Evolutionary conservation across 2,329 filamentous ascomycete genomes (phyloP).

Genomic region (Ophiostoma himal-ulmi): DNA sequence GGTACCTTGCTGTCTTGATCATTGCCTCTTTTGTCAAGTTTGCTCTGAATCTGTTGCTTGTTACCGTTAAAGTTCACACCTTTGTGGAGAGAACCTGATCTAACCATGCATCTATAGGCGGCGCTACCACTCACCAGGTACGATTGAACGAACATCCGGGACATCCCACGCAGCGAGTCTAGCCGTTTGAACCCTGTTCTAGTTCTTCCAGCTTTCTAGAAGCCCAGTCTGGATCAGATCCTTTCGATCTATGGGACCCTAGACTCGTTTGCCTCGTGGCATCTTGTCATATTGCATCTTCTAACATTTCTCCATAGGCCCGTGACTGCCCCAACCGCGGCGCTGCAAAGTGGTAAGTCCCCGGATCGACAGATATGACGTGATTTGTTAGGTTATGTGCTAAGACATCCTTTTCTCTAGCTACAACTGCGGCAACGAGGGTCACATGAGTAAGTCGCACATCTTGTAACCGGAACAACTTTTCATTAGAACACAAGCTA

Average conservation of each 20-base stretch:
- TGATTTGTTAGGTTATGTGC: not conserved
- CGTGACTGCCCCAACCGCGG: constrained; percentile 82
- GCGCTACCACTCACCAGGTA: constrained; percentile 71
- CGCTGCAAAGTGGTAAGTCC: constrained; percentile 69
- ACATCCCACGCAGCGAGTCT: constrained; percentile 21
- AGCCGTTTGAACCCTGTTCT: not conserved
- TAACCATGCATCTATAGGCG: constrained; percentile 49
- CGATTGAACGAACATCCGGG: constrained; percentile 32
- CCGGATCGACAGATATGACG: not conserved
- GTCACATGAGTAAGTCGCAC: constrained; percentile 58
- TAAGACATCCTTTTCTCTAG: constrained; percentile 36
- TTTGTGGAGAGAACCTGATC: constrained; percentile 27
- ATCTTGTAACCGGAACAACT: not conserved
- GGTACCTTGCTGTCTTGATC: constrained; percentile 16
- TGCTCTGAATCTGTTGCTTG: constrained; percentile 20
- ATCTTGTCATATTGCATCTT: constrained; percentile 28
- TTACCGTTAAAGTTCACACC: constrained; percentile 4
- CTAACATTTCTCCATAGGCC: constrained; percentile 46
- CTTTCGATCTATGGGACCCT: not conserved
- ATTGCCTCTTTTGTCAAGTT: constrained; percentile 14
- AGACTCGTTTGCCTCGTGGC: not conserved
- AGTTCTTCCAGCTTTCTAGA: not conserved
- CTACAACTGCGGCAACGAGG: constrained; percentile 78
- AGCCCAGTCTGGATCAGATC: not conserved
- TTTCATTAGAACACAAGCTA: constrained; percentile 13